phyloP scores from a whole-genome alignment of 805 yeast species.

The Sugiyamaella smithiae region DNA sequence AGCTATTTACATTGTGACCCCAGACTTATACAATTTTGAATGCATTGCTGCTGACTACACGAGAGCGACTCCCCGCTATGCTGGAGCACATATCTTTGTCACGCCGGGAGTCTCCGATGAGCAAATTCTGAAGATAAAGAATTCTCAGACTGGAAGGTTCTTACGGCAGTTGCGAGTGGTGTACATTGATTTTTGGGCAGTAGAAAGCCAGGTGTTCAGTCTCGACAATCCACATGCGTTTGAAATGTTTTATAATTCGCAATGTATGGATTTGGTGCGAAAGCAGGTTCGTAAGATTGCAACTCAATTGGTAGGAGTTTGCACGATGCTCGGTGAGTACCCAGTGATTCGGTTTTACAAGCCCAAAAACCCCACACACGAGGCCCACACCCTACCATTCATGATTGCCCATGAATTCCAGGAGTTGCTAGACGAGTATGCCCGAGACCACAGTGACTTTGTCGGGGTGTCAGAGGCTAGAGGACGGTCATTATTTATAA shows the following conservation, averaged over 20 bases:
- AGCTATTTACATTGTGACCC: constrained; percentile 77
- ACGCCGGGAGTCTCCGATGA: constrained; percentile 49
- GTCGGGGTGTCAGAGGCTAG: constrained; percentile 46
- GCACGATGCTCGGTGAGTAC: constrained; percentile 80
- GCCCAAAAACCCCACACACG: constrained; percentile 49
- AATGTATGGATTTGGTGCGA: constrained; percentile 59
- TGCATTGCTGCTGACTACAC: constrained; percentile 76
- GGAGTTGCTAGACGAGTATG: constrained; percentile 66
- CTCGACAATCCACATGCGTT: constrained; percentile 58
- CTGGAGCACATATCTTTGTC: constrained; percentile 68
- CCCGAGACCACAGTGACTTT: constrained; percentile 63
- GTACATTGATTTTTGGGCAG: constrained; percentile 55
- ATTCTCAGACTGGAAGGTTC: constrained; percentile 28
- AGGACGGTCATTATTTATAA: constrained; percentile 69
- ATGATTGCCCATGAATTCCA: constrained; percentile 74
- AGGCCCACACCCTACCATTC: constrained; percentile 60
- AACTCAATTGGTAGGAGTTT: constrained; percentile 61
- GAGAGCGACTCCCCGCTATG: constrained; percentile 66
- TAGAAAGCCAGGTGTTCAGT: constrained; percentile 70
- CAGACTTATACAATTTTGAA: constrained; percentile 61
- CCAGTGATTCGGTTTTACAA: constrained; percentile 79
- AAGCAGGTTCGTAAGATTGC: constrained; percentile 60
- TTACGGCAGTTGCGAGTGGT: constrained; percentile 39
- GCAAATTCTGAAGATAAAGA: constrained; percentile 26
- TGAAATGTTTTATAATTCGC: constrained; percentile 66